Percentiles rank a stretch among this genome's conserved stretches.
Conservation (phyloP, 2,329 filamentous ascomycete genomes). For the Trichoderma sp. region DNA sequence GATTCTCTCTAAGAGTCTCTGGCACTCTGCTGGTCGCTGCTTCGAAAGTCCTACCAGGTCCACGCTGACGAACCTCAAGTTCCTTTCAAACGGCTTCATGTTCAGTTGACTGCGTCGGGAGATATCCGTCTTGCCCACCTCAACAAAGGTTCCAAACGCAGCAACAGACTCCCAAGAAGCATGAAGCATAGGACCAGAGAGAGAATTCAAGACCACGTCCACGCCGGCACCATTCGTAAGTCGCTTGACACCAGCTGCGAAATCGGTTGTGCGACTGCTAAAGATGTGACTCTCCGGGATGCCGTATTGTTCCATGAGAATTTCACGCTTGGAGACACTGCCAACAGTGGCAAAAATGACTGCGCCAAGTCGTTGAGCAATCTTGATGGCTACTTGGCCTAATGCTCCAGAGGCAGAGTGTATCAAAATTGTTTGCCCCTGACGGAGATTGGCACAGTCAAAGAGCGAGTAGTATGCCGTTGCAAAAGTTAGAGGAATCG, state of each 20-base stretch:
- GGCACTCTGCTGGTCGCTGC: conserved; percentile 15
- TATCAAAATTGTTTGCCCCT: conserved; percentile 27
- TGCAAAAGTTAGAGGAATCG: conserved; percentile 7
- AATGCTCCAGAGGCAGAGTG: conserved; percentile 30
- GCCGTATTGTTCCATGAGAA: not conserved
- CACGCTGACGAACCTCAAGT: conserved; percentile 13
- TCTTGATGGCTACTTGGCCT: conserved; percentile 36
- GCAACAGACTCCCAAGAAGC: conserved; percentile 32
- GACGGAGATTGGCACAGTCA: conserved; percentile 23
- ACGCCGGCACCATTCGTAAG: conserved; percentile 28
- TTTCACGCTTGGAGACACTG: not conserved
- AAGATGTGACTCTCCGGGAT: conserved; percentile 12
- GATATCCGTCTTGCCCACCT: conserved; percentile 37
- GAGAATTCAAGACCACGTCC: conserved; percentile 34
- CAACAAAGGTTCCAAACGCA: conserved; percentile 23
- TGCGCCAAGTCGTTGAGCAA: conserved; percentile 30
- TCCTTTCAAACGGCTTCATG: conserved; percentile 4
- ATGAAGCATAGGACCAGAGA: conserved; percentile 31
- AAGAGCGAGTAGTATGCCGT: conserved; percentile 27
- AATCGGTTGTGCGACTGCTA: conserved; percentile 5
- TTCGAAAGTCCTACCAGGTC: conserved; percentile 17
- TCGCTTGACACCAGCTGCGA: not conserved
- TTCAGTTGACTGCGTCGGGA: conserved; percentile 21
- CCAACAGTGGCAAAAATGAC: not conserved
- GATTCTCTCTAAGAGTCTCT: conserved; percentile 19